phyloP scores from a whole-genome alignment of 371 early-diverging fungal species.

The Cokeromyces recurvatus region DNA sequence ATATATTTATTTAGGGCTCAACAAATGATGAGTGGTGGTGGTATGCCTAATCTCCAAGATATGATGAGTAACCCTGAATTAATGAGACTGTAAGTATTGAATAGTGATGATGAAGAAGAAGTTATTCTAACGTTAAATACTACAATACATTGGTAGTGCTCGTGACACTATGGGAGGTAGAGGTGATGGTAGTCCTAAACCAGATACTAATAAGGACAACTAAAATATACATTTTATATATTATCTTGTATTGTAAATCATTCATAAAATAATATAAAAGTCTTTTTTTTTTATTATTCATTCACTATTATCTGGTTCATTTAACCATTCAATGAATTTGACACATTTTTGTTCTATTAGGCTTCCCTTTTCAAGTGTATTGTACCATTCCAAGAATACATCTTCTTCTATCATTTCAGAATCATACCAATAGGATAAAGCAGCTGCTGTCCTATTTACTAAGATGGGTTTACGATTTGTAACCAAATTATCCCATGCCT shows the following conservation, averaged over 20 bases:
- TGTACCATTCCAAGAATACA: slow-evolving; percentile 60
- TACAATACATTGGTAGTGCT: slow-evolving; percentile 44
- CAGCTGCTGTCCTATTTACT: slow-evolving; percentile 47
- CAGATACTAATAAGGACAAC: not conserved
- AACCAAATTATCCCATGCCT: slow-evolving; percentile 62
- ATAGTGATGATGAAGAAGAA: not conserved
- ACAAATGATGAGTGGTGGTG: slow-evolving; percentile 66
- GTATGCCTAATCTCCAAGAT: slow-evolving; percentile 54
- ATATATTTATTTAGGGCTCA: slow-evolving; percentile 53
- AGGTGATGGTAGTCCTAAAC: slow-evolving; percentile 22
- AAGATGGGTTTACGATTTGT: slow-evolving; percentile 45
- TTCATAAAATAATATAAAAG: no score
- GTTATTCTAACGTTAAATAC: not conserved
- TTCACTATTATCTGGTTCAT: no score
- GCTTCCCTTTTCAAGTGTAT: slow-evolving; percentile 37
- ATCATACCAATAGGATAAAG: slow-evolving; percentile 64
- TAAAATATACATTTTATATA: no score
- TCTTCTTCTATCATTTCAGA: slow-evolving; percentile 73
- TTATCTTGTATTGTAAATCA: no score
- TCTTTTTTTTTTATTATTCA: no score
- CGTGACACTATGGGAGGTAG: slow-evolving; percentile 63
- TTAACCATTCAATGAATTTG: slow-evolving; percentile 68
- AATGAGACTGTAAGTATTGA: slow-evolving; percentile 58
- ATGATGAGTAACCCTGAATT: slow-evolving; percentile 81
- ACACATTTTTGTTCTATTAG: slow-evolving; percentile 56